Percentiles rank a stretch among this genome's conserved stretches.
These are phyloP conservation scores for Eucalyptus cloeziana DNA, from an alignment of 345 rosid genomes.

Conservation along the genomic window DNA sequence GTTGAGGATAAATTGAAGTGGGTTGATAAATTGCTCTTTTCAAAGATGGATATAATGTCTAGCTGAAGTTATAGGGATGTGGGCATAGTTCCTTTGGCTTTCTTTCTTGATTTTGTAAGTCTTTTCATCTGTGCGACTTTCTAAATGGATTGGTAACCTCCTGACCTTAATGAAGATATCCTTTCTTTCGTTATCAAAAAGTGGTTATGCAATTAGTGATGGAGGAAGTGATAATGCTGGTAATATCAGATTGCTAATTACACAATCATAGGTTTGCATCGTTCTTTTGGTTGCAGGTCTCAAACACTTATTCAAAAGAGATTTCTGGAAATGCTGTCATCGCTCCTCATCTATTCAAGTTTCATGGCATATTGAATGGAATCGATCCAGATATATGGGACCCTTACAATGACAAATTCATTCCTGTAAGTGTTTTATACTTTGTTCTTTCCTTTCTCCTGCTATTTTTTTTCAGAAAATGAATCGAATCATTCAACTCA, in stretches of 20 bases:
- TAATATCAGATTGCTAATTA: not conserved
- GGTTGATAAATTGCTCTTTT: not conserved
- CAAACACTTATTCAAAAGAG: conserved; percentile 68
- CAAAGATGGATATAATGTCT: not conserved
- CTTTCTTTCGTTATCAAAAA: not conserved
- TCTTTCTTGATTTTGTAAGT: not conserved
- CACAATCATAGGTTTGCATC: not conserved
- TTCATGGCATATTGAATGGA: conserved; percentile 89
- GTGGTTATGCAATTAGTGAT: not conserved
- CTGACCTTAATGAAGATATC: not conserved
- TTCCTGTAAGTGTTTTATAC: conserved; percentile 50
- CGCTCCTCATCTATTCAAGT: conserved; percentile 68
- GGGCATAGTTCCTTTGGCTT: not conserved
- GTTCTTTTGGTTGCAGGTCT: conserved; percentile 43
- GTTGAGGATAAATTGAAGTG: not conserved
- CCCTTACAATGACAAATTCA: conserved; percentile 66
- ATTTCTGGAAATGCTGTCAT: conserved; percentile 65
- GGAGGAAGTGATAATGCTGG: not conserved
- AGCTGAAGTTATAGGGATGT: not conserved
- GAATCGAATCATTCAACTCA: not conserved
- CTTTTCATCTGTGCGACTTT: not conserved
- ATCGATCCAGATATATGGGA: conserved; percentile 97
- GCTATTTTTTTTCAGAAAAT: not conserved
- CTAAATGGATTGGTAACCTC: not conserved
- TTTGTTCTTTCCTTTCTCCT: not conserved